Percentiles rank a stretch among this genome's conserved stretches.
Evolutionary conservation across 1,284 basidiomycete species (phyloP).

Genomic region (Pterula multifida): DNA sequence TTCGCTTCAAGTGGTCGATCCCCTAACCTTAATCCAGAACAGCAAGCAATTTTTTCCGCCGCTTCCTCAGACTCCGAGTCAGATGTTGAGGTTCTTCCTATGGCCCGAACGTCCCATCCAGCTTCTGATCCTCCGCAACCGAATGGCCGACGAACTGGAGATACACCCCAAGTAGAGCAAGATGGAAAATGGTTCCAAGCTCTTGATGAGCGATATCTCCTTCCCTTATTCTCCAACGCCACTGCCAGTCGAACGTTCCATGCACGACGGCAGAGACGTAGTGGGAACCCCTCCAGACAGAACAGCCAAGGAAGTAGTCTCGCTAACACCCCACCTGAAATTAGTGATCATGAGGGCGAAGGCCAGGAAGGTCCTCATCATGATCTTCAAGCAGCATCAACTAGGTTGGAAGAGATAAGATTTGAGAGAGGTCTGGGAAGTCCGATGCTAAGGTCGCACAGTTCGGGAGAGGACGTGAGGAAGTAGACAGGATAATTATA

Average conservation of each 20-base stretch:
- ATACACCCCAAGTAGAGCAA: conserved; percentile 16
- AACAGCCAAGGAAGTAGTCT: conserved; percentile 11
- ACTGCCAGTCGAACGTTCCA: conserved; percentile 84
- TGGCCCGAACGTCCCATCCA: conserved; percentile 36
- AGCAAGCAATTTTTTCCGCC: conserved; percentile 32
- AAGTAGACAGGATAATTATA: too few species aligned
- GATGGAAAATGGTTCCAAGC: conserved; percentile 93
- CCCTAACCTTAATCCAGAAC: conserved; percentile 13
- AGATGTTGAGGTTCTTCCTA: conserved; percentile 62
- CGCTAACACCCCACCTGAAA: conserved; percentile 33
- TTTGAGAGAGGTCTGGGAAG: conserved; percentile 45
- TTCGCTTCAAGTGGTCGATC: conserved; percentile 52
- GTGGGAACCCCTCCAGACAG: background rate
- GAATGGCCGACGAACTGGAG: background rate
- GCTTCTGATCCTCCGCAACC: background rate
- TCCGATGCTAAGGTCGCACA: conserved; percentile 35
- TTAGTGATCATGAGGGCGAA: conserved; percentile 46
- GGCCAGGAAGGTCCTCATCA: conserved; percentile 16
- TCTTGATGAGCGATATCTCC: conserved; percentile 87
- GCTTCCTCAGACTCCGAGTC: conserved; percentile 67
- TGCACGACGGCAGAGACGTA: conserved; percentile 36
- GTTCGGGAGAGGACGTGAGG: conserved; percentile 17
- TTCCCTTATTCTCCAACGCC: conserved; percentile 92
- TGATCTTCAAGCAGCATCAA: background rate
- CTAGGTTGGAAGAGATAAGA: conserved; percentile 14